Base-by-base conservation (phyloP, 177 flowering plant species). In the Tripterygium wilfordii region DNA sequence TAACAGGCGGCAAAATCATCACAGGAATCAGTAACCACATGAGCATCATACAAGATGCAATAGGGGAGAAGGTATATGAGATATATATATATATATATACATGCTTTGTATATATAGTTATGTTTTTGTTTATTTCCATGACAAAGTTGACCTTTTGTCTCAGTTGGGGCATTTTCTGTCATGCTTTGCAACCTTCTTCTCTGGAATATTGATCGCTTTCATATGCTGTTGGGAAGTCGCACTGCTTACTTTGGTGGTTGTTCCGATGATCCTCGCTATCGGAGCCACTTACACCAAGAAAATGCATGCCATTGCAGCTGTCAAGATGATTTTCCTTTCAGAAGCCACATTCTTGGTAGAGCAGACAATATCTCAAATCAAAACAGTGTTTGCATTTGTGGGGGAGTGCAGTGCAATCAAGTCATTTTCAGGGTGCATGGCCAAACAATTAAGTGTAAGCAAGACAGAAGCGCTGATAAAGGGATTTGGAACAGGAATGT, bases 341-440 rank as follows among this genome's bases (percentile, higher is more conserved):
- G 64, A 77, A 60, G 75, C 85, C 24, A 66, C 80, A 46, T 62
- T 85, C 3, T 62, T 78, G 72, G 81, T 81, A 22, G 78, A 84
- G 73, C 79, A 81, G 82, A 64, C 82, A 2, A 66, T 81, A 56
- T 74, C 85, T 45, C 88, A 81, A 48, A 77, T 84, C 53, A 81
- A 69, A 61, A 81, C 85, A 37, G 88, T 81, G 20, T 77, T 77
- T 59, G 74, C 92, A 35, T 81, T 75, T 59, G 85, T 74, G 28
- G 88, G 88, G 53, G 92, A 84, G 60, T 56, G 40, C 31, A 28
- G 47, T 23, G 71, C 82, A 38, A 59, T 70, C 22, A 75, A 70
- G 45, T 54, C 77, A 8, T 75, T 84, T 64, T 61, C 74, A 8
- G 65, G 61, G 43, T 53, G 69, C 66, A 55, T 79, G 67, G 71